Percentiles rank a stretch among this genome's conserved stretches.
phyloP scores from a whole-genome alignment of 2,329 filamentous ascomycete species.

The Geosmithia morbida region DNA sequence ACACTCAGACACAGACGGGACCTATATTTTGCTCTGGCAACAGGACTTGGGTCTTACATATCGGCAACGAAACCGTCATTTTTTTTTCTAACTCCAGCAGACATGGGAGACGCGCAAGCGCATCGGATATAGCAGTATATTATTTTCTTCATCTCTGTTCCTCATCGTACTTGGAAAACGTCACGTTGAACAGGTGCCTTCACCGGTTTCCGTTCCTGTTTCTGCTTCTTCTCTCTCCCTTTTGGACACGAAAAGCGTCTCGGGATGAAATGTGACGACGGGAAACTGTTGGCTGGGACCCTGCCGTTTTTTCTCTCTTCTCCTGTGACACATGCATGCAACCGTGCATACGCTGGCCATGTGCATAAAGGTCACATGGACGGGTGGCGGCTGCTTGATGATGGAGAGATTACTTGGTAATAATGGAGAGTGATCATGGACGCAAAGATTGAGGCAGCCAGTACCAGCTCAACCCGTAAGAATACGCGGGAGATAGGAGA shows the following conservation, averaged over 20 bases:
- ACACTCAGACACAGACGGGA: background rate
- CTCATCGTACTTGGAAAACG: no score
- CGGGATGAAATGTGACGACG: no score
- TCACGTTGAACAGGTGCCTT: no score
- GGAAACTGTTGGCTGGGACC: background rate
- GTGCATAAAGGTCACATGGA: background rate
- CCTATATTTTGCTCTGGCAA: background rate
- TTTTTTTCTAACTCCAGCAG: background rate
- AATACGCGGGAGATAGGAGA: no score
- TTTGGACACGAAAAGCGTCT: no score
- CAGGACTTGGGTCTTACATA: background rate
- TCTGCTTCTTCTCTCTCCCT: no score
- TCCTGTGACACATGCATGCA: background rate
- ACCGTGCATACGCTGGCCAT: background rate
- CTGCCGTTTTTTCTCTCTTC: background rate
- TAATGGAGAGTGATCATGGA: no score
- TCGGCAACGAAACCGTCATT: background rate
- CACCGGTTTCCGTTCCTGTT: no score
- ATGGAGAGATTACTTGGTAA: background rate
- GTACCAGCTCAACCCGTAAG: no score
- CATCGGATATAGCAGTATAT: background rate
- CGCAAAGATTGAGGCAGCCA: no score
- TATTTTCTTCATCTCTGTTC: background rate
- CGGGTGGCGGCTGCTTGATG: background rate
- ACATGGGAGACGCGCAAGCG: background rate